A percentile compares a stretch with the other conserved stretches of the same genome.
phyloP scores from a whole-genome alignment of 306 rosid genomes.

The Lathyrus aphaca region DNA sequence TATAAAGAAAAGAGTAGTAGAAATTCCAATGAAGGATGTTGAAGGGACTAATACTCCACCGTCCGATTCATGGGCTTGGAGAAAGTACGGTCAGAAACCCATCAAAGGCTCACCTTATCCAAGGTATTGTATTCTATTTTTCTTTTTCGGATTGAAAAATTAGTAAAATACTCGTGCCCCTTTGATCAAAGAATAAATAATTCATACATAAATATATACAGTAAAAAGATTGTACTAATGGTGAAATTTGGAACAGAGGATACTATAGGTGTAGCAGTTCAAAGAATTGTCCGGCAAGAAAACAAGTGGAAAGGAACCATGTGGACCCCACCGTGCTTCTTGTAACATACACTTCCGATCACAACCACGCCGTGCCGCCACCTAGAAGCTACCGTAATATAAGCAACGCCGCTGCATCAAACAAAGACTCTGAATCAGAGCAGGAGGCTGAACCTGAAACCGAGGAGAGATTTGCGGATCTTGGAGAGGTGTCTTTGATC shows the following conservation, averaged over 20 bases:
- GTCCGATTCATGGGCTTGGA: slow-evolving; percentile 30
- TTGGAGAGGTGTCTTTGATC: neutral
- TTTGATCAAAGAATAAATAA: no score
- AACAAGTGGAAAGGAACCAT: slow-evolving; percentile 22
- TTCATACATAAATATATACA: no score
- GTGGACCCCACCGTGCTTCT: slow-evolving; percentile 18
- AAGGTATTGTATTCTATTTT: neutral
- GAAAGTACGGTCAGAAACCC: slow-evolving; percentile 24
- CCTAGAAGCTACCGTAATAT: slow-evolving; percentile 8
- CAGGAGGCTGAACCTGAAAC: slow-evolving; percentile 8
- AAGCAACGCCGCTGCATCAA: neutral
- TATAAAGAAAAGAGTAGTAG: slow-evolving; percentile 22
- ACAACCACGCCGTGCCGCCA: slow-evolving; percentile 10
- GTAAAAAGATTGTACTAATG: neutral
- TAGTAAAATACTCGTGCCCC: no score
- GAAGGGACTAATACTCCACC: slow-evolving; percentile 25
- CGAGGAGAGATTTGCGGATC: neutral
- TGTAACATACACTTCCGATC: slow-evolving; percentile 19
- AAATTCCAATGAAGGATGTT: slow-evolving; percentile 13
- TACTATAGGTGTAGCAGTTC: slow-evolving; percentile 30
- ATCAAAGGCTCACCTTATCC: slow-evolving; percentile 30
- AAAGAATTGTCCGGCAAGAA: slow-evolving; percentile 17
- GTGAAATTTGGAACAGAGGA: slow-evolving; percentile 3
- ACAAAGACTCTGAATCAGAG: slow-evolving; percentile 18
- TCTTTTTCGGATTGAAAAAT: no score